Conservation (phyloP, 148 eudicot species). For the Chenopodium formosanum region DNA sequence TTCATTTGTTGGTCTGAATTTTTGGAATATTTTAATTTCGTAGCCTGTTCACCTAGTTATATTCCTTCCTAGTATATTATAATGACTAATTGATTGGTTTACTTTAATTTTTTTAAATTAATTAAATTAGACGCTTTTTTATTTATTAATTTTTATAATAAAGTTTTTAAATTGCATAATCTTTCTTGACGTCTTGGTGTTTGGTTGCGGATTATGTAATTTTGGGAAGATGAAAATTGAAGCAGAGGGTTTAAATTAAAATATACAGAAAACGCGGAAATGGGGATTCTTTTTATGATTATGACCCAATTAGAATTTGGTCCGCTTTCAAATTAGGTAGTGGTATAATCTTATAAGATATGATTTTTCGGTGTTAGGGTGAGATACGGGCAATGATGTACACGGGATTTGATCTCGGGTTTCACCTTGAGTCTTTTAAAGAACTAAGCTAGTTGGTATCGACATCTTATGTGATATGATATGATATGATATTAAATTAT, state of each 20-base stretch:
- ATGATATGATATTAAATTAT: constrained; percentile 1
- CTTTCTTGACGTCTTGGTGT: constrained; percentile 5
- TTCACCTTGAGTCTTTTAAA: too few species aligned
- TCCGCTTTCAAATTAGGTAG: constrained; percentile 20
- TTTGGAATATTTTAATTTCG: background rate
- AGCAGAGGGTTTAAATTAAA: constrained; percentile 21
- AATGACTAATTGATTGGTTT: constrained; percentile 24
- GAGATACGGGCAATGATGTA: too few species aligned
- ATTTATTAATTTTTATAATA: background rate
- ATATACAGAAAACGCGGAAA: constrained; percentile 23
- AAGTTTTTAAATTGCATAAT: background rate
- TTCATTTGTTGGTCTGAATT: constrained; percentile 15
- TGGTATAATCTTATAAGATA: background rate
- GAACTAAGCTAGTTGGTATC: too few species aligned
- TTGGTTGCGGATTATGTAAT: constrained; percentile 25
- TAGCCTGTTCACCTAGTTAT: constrained; percentile 24
- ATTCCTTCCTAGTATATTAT: constrained; percentile 16
- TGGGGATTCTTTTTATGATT: constrained; percentile 27
- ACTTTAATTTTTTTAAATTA: background rate
- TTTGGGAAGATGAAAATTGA: constrained; percentile 25
- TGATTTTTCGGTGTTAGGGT: too few species aligned
- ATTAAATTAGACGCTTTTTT: background rate
- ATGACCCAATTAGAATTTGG: constrained; percentile 34
- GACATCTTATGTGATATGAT: background rate
- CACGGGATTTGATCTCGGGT: too few species aligned